Base-by-base conservation (phyloP, 768 basidiomycete genomes). In the Amanita brunnescens region DNA sequence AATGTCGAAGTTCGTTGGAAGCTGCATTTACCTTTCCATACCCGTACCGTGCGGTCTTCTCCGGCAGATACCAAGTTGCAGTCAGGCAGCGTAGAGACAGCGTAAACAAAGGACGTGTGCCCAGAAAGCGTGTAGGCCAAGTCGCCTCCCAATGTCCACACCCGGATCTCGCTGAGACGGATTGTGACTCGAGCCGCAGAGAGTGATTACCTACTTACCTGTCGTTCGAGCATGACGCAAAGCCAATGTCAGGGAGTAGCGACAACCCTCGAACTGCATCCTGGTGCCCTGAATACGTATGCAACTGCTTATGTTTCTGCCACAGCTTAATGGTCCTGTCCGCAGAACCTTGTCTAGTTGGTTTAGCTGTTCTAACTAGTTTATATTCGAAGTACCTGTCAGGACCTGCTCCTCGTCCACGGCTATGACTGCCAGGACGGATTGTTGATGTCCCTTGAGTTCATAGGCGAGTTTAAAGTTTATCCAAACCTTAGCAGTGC, bases 101-200 rank as follows among this genome's bases (percentile, higher is more conserved):
- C 85, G 70, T 98, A 99, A 12, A 98, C 91, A 64, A 97, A 99
- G 18, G 93, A 96, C 1, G 93, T 95, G 64, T 98, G 96, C 1
- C 93, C 96, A 3, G 87, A 84, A n/a, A 98, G 68, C 0, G 83
- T 80, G 61, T 86, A 85, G 49, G 86, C 73, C 41, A 77, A 61
- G 63, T 88, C 89, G 52, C 91, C 88, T 49, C 80, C 85, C 37
- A 91, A 74, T 10, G 89, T 86, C 89, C 94, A 99, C 16, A 96
- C 82, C 43, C 85, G 88, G 56, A 99, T 88, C 67, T 93, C 86
- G 57, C 95, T 96, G 55, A 39, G 56, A 51, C 42, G 35, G 23
- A 18, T 34, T 7, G 10, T 49, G 18, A 49, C n/a, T n/a, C 18
- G 13, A 37, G 13, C 14, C 24, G 6, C 14, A 24, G 29, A 18